Evolutionary conservation across 108 stramenopile species (phyloP).

Genomic region (Ochromonas danica): DNA sequence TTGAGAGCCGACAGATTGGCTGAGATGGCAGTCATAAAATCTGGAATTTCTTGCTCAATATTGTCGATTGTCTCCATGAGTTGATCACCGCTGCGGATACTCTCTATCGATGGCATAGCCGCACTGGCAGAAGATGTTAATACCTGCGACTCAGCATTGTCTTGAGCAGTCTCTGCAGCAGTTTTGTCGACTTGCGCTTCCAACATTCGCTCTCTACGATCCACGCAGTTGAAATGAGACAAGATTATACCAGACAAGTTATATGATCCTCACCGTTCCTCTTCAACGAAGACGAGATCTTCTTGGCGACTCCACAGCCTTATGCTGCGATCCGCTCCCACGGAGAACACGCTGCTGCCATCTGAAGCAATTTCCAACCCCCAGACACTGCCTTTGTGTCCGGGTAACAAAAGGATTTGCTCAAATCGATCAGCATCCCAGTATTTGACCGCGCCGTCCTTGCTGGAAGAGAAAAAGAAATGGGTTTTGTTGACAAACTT

Average conservation of each 20-base stretch:
- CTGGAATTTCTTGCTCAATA: slow-evolving; percentile 77
- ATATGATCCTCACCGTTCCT: slow-evolving; percentile 71
- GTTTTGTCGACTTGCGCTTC: slow-evolving; percentile 52
- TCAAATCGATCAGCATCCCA: slow-evolving; percentile 98
- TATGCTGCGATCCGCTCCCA: slow-evolving; percentile 86
- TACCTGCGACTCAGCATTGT: slow-evolving; percentile 51
- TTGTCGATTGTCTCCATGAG: slow-evolving; percentile 87
- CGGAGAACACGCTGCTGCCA: slow-evolving; percentile 78
- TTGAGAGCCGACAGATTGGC: slow-evolving; percentile 32
- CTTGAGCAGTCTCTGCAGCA: slow-evolving; percentile 56
- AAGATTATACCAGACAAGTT: slow-evolving; percentile 61
- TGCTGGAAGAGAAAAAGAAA: slow-evolving; percentile 88
- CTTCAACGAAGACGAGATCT: slow-evolving; percentile 92
- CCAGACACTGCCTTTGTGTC: slow-evolving; percentile 84
- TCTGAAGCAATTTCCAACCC: slow-evolving; percentile 74
- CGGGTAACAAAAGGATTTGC: slow-evolving; percentile 78
- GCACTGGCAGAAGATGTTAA: slow-evolving; percentile 54
- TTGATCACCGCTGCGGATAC: slow-evolving; percentile 82
- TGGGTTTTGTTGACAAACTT: slow-evolving; percentile 81
- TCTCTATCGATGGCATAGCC: neutral
- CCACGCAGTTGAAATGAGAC: slow-evolving; percentile 50
- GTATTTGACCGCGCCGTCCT: slow-evolving; percentile 84
- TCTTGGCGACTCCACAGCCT: slow-evolving; percentile 94
- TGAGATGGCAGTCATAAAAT: too few relatives aligned
- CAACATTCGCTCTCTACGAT: slow-evolving; percentile 54